These are phyloP conservation scores for Candida parachauliodes DNA, from an alignment of 805 yeast species.

Conservation along the genomic window DNA sequence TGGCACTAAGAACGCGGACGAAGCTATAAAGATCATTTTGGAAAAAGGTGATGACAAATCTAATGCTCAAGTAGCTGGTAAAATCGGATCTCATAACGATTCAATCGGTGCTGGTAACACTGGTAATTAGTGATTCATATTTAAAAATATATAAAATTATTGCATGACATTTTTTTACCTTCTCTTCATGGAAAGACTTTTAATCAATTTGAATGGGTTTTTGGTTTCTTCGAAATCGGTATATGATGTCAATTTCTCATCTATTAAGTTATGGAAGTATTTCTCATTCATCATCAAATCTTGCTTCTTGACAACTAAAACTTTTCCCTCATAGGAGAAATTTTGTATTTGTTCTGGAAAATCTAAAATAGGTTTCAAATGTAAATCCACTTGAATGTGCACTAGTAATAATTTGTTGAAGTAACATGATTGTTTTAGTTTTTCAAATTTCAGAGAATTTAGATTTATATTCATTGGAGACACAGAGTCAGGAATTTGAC, in stretches of 20 bases:
- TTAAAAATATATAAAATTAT: neutral
- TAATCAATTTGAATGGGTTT: neutral
- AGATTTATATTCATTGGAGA: slow-evolving; percentile 18
- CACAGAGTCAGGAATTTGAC: slow-evolving; percentile 14
- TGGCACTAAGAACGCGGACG: slow-evolving; percentile 54
- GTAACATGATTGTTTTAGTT: slow-evolving; percentile 12
- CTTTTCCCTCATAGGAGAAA: too few species aligned
- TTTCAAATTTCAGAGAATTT: slow-evolving; percentile 1
- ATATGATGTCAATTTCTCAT: neutral
- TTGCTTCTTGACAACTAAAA: too few species aligned
- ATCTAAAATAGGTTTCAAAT: neutral
- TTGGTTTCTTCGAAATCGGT: neutral
- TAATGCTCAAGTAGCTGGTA: slow-evolving; percentile 8
- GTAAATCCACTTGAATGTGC: neutral
- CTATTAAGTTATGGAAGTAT: slow-evolving; percentile 1
- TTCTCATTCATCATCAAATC: slow-evolving; percentile 1
- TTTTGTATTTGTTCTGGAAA: too few species aligned
- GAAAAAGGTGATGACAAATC: slow-evolving; percentile 54
- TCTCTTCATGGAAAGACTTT: neutral
- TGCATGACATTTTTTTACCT: neutral
- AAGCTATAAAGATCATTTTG: slow-evolving; percentile 56
- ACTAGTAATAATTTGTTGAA: slow-evolving; percentile 9
- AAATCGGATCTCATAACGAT: slow-evolving; percentile 42
- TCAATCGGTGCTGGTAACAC: slow-evolving; percentile 32
- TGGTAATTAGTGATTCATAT: slow-evolving; percentile 7